Percentiles rank a stretch among this genome's conserved stretches.
Evolutionary conservation across 2,329 filamentous ascomycete genomes (phyloP).

Genomic region (Pseudocercospora cruenta): DNA sequence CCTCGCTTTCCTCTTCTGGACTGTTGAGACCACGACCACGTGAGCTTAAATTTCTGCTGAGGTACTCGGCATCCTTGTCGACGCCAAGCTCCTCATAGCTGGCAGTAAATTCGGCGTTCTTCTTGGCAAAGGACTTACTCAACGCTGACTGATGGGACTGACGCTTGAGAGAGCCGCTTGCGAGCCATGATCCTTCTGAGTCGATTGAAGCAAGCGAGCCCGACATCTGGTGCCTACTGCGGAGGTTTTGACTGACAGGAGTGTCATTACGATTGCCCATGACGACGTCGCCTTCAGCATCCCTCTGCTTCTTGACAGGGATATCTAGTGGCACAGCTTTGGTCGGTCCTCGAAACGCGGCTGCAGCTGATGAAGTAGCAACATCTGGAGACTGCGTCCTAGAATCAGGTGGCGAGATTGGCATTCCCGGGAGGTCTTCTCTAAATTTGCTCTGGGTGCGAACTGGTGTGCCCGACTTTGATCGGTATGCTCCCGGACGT

Average conservation of each 20-base stretch:
- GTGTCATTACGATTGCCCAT: constrained; percentile 45
- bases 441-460: constrained; percentile 88
- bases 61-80: constrained; percentile 72
- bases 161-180: constrained; percentile 65
- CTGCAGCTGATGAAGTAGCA: constrained; percentile 47
- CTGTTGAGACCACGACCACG: constrained; percentile 29
- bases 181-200: constrained; percentile 91
- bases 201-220: constrained; percentile 92
- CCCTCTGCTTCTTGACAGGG: constrained; percentile 17
- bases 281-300: constrained; percentile 18
- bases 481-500: constrained; percentile 44
- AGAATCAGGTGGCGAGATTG: constrained; percentile 82
- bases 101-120: constrained; percentile 57
- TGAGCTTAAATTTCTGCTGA: constrained; percentile 45
- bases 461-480: constrained; percentile 64
- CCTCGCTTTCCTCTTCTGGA: constrained; percentile 47
- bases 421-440: constrained; percentile 86
- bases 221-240: constrained; percentile 56
- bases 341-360: constrained; percentile 43
- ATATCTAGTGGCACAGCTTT: constrained; percentile 25
- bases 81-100: constrained; percentile 65
- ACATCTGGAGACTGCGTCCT: constrained; percentile 76
- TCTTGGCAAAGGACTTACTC: constrained; percentile 50
- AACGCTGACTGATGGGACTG: constrained; percentile 50
- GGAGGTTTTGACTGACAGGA: constrained; percentile 35